phyloP scores from a whole-genome alignment of 352 stramenopile genomes.

The Achlya hypogyna region DNA sequence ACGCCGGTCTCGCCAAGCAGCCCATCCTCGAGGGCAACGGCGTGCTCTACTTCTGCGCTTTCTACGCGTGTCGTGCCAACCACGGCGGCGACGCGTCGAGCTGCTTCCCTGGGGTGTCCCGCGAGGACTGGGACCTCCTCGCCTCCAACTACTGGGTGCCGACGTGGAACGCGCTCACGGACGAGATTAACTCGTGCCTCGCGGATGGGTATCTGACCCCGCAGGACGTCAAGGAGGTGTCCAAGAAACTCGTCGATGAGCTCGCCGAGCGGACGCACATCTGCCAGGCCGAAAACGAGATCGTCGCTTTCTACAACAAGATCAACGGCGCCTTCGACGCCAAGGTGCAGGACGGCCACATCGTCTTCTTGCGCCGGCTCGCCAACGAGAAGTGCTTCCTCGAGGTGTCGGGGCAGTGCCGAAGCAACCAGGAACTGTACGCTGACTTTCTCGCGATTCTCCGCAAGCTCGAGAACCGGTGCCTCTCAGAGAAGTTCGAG shows the following conservation, averaged over 20 bases:
- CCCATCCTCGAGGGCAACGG: conserved; percentile 18
- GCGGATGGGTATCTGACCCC: neutral
- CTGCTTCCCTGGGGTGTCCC: conserved; percentile 1
- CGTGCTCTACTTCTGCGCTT: conserved; percentile 11
- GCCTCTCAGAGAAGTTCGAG: neutral
- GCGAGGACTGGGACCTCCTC: neutral
- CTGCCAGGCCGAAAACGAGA: conserved; percentile 10
- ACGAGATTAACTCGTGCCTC: conserved; percentile 6
- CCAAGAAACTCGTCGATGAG: neutral
- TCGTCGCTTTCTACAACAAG: conserved; percentile 7
- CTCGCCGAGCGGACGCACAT: conserved; percentile 4
- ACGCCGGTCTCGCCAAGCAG: neutral
- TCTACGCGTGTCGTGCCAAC: conserved; percentile 17
- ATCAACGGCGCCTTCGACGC: conserved; percentile 13
- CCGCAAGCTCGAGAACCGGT: conserved; percentile 8
- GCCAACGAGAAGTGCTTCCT: conserved; percentile 13
- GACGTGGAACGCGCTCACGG: conserved; percentile 5
- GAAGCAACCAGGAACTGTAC: neutral
- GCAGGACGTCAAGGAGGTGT: neutral
- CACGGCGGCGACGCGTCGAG: conserved; percentile 8
- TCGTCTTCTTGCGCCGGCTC: conserved; percentile 8
- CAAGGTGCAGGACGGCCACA: conserved; percentile 7
- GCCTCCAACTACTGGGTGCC: conserved; percentile 1
- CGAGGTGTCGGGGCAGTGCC: neutral
- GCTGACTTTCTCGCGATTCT: neutral